Conservation (phyloP, 2,329 filamentous ascomycete species). For the Pseudocercospora ulei region DNA sequence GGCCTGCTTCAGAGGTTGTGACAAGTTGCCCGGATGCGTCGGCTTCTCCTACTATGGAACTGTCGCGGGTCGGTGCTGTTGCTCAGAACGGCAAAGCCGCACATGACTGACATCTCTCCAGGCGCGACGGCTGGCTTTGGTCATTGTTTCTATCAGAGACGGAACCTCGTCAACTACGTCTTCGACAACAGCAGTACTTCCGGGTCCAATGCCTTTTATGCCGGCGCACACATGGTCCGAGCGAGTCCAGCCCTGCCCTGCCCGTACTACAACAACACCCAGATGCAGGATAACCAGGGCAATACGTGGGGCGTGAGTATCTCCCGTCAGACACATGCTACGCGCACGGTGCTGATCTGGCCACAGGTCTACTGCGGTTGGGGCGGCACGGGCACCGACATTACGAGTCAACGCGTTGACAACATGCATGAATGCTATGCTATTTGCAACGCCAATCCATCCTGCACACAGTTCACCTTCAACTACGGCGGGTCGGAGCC, state of each 20-base stretch:
- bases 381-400: not conserved
- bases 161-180: not conserved
- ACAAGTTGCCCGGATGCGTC: conserved; percentile 16
- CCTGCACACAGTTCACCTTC: conserved; percentile 6
- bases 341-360: not conserved
- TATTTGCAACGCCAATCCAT: not conserved
- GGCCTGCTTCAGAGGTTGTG: conserved; percentile 20
- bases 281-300: conserved; percentile 4
- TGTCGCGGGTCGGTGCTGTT: conserved; percentile 8
- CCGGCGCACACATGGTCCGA: conserved; percentile 3
- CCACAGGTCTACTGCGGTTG: conserved; percentile 5
- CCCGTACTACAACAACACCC: conserved; percentile 8
- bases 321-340: not conserved
- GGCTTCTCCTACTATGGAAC: conserved; percentile 14
- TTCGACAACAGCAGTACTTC: not conserved
- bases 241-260: not conserved
- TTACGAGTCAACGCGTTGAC: not conserved
- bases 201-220: not conserved
- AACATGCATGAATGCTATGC: conserved; percentile 8
- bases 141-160: conserved; percentile 6
- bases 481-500: conserved; percentile 2
- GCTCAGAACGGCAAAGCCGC: not conserved
- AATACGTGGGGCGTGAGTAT: conserved; percentile 5
- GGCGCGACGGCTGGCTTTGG: conserved; percentile 9
- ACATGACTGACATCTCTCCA: conserved; percentile 5